Conservation (phyloP, 495 filamentous ascomycete species). For the Friedmanniomyces endolithicus region DNA sequence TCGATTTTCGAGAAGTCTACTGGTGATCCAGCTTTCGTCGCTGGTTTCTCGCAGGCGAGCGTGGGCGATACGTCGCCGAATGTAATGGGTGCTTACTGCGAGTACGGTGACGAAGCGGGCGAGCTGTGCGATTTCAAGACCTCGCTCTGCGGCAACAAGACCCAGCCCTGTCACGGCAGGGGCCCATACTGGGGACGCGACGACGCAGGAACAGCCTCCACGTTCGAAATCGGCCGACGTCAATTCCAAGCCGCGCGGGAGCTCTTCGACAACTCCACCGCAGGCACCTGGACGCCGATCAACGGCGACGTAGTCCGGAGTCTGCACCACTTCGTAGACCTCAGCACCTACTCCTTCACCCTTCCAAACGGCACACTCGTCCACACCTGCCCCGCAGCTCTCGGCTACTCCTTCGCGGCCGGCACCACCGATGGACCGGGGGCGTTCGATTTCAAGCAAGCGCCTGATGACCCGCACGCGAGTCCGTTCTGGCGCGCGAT, state of each 20-base stretch:
- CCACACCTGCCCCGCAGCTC: constrained; percentile 74
- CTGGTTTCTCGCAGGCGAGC: constrained; percentile 88
- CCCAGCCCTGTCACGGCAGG: constrained; percentile 68
- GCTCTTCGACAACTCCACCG: constrained; percentile 19
- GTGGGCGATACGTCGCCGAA: constrained; percentile 92
- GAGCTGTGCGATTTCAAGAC: constrained; percentile 31
- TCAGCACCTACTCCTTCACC: constrained; percentile 59
- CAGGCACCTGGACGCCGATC: constrained; percentile 21
- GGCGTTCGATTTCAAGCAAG: constrained; percentile 88
- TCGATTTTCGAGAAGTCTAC: constrained; percentile 70
- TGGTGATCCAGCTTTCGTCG: constrained; percentile 56
- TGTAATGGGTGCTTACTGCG: constrained; percentile 51
- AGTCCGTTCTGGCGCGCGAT: constrained; percentile 79
- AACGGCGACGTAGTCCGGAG: constrained; percentile 26
- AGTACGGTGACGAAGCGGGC: constrained; percentile 26
- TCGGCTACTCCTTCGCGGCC: constrained; percentile 89
- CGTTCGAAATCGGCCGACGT: constrained; percentile 33
- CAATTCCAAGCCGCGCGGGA: constrained; percentile 26
- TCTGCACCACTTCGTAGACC: constrained; percentile 34
- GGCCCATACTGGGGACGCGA: constrained; percentile 62
- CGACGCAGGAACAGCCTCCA: constrained; percentile 32
- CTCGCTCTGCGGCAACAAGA: constrained; percentile 57
- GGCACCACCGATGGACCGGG: constrained; percentile 92
- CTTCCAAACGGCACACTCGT: constrained; percentile 62
- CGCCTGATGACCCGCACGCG: constrained; percentile 57